These are phyloP conservation scores for Mrakiaceae sp. DNA, from an alignment of 1,284 basidiomycete genomes.

Conservation along the genomic window DNA sequence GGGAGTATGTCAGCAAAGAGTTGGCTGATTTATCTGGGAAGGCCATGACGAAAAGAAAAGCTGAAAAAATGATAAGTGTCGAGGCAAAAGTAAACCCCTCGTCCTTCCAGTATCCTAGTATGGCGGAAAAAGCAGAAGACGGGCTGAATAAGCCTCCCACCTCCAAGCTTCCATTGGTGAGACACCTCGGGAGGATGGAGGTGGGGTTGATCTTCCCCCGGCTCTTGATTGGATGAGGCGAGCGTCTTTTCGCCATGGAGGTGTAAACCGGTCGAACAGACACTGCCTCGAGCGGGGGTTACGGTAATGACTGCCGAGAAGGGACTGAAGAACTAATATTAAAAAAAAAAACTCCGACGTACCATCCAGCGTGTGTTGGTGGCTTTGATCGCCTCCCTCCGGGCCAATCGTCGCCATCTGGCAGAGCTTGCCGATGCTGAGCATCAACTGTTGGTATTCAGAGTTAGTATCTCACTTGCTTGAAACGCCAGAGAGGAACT, in stretches of 20 bases:
- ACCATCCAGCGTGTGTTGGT: conserved; percentile 25
- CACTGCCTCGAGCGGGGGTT: too few species aligned
- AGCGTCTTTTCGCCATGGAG: too few species aligned
- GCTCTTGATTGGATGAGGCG: too few species aligned
- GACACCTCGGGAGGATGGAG: too few species aligned
- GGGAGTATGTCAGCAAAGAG: not conserved
- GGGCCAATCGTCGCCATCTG: conserved; percentile 53
- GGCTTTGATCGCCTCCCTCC: conserved; percentile 29
- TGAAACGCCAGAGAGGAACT: not conserved
- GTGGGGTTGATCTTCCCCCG: too few species aligned
- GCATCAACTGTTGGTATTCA: conserved; percentile 52
- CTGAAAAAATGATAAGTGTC: not conserved
- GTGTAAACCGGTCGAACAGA: too few species aligned
- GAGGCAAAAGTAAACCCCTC: too few species aligned
- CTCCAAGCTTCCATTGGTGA: too few species aligned
- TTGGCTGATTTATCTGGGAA: too few species aligned
- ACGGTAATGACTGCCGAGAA: not conserved
- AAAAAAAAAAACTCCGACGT: not conserved
- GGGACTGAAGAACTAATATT: not conserved
- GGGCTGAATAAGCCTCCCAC: too few species aligned
- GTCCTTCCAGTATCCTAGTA: too few species aligned
- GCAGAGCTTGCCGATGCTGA: conserved; percentile 81
- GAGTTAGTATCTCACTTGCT: not conserved
- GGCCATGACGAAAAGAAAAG: not conserved
- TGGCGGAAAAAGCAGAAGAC: not conserved